A percentile compares a stretch with the other conserved stretches of the same genome.
Evolutionary conservation across 2,329 filamentous ascomycete genomes (phyloP).

Genomic region (Byssochlamys sp.): DNA sequence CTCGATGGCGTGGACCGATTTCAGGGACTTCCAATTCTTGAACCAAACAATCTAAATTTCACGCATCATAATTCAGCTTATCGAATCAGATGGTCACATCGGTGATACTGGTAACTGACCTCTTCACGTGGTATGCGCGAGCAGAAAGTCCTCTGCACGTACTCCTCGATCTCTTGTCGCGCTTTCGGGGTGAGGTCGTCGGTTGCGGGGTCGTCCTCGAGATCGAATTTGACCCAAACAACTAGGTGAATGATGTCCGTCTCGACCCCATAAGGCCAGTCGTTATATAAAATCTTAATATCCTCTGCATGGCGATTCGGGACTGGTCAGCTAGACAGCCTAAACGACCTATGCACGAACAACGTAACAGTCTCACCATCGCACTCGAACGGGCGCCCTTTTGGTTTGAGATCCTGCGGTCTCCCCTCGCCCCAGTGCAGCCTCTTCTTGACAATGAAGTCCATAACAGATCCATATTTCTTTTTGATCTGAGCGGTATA

Average conservation of each 20-base stretch:
- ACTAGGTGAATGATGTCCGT: slow-evolving; percentile 70
- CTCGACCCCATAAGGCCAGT: slow-evolving; percentile 90
- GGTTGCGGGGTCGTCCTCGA: slow-evolving; percentile 58
- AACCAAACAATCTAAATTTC: slow-evolving; percentile 64
- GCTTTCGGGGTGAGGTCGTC: slow-evolving; percentile 59
- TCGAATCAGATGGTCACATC: not conserved
- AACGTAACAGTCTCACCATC: slow-evolving; percentile 16
- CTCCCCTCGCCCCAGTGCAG: slow-evolving; percentile 54
- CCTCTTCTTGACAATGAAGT: slow-evolving; percentile 62
- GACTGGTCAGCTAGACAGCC: slow-evolving; percentile 4
- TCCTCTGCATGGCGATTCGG: slow-evolving; percentile 39
- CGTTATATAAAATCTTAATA: slow-evolving; percentile 70
- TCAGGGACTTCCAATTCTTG: slow-evolving; percentile 79
- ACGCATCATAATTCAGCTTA: not conserved
- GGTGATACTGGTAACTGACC: slow-evolving; percentile 17
- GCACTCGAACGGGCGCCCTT: slow-evolving; percentile 23
- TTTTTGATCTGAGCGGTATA: slow-evolving; percentile 56
- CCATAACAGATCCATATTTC: slow-evolving; percentile 65
- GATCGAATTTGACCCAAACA: slow-evolving; percentile 81
- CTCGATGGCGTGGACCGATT: slow-evolving; percentile 77
- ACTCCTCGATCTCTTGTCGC: slow-evolving; percentile 58
- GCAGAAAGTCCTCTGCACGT: slow-evolving; percentile 59
- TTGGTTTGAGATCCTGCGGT: slow-evolving; percentile 24
- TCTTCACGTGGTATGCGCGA: slow-evolving; percentile 33
- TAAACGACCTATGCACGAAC: not conserved